Evolutionary conservation across 2,329 filamentous ascomycete species (phyloP), one percentile per base, ranked within the genome.

Genomic region (Colletotrichum higginsianum): DNA sequence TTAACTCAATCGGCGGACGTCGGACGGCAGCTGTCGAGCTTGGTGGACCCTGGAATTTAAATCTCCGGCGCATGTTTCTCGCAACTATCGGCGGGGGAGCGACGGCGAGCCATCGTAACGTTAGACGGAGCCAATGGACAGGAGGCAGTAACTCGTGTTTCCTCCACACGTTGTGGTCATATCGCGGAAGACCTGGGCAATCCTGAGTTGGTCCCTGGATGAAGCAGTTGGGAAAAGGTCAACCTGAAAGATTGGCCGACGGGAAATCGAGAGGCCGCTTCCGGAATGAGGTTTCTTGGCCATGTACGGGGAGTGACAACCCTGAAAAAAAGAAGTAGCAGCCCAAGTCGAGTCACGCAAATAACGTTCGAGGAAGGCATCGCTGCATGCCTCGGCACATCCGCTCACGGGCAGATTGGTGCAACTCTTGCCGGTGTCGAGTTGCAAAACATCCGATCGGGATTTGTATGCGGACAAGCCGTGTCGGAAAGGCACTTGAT

Each of bases 51-150:
- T 63, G 56, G 62, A 35, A 55, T 60, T 71, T 60, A 64, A 71
- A 69, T 71, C 46, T 64, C 65, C 69, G 65, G 60, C 52, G 58
- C 47, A 55, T 69, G 65, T 71, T 55, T 58, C 68, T 68, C 52
- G 52, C 40, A 16, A 44, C 23, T 12, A 62, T 44, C 50, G 61
- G 55, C 55, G 18, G 49, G n/a, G 26, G 26, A 38, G 53, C 38
- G 42, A 42, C 40, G 42, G 15, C 15, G 44, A 55, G 40, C 55
- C 26, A 26, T 44, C 15, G 35, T 55, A 46, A 26, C 40, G 30
- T 21, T 26, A n/a, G 46, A 61, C 18, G 44, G 26, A 30, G n/a
- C 0, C 16, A 15, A 23, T 26, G 21, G 15, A 35, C 35, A 40
- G 35, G 35, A 21, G 23, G 26, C n/a, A 18, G 6, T 21, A 23